These are phyloP conservation scores for Phylloporus sp. DNA, from an alignment of 768 basidiomycete genomes.

Conservation along the genomic window DNA sequence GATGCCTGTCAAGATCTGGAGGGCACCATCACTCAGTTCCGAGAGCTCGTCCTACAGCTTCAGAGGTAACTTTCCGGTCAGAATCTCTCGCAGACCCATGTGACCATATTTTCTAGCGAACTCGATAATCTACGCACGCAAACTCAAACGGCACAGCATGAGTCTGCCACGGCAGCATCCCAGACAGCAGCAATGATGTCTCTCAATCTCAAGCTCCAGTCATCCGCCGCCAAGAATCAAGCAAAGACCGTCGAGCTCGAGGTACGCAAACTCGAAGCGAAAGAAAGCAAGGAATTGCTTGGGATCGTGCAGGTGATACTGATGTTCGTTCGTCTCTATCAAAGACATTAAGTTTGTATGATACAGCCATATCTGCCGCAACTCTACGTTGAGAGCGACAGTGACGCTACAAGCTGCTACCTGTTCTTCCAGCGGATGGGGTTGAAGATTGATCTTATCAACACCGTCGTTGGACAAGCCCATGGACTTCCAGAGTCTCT, in stretches of 20 bases:
- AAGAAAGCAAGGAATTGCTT: slow-evolving; percentile 75
- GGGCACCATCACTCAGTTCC: slow-evolving; percentile 83
- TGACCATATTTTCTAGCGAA: slow-evolving; percentile 49
- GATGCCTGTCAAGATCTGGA: slow-evolving; percentile 83
- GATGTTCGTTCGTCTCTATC: background rate
- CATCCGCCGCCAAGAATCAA: slow-evolving; percentile 85
- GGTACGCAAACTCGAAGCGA: slow-evolving; percentile 76
- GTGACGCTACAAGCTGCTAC: slow-evolving; percentile 83
- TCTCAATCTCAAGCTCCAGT: slow-evolving; percentile 90
- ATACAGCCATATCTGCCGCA: slow-evolving; percentile 84
- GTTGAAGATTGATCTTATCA: slow-evolving; percentile 83
- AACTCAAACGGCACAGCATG: slow-evolving; percentile 78
- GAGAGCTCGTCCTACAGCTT: slow-evolving; percentile 81
- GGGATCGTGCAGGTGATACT: slow-evolving; percentile 68
- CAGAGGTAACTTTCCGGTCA: slow-evolving; percentile 52
- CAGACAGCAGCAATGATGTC: slow-evolving; percentile 94
- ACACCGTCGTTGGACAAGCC: slow-evolving; percentile 71
- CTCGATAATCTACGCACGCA: slow-evolving; percentile 78
- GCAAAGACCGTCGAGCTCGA: slow-evolving; percentile 87
- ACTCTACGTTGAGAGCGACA: slow-evolving; percentile 84
- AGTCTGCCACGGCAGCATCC: slow-evolving; percentile 76
- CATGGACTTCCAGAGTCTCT: slow-evolving; percentile 84
- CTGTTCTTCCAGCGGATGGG: slow-evolving; percentile 90
- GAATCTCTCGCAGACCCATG: slow-evolving; percentile 6
- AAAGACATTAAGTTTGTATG: background rate